These are phyloP conservation scores for Trifolium subterraneum DNA, from an alignment of 306 rosid species.

Conservation along the genomic window DNA sequence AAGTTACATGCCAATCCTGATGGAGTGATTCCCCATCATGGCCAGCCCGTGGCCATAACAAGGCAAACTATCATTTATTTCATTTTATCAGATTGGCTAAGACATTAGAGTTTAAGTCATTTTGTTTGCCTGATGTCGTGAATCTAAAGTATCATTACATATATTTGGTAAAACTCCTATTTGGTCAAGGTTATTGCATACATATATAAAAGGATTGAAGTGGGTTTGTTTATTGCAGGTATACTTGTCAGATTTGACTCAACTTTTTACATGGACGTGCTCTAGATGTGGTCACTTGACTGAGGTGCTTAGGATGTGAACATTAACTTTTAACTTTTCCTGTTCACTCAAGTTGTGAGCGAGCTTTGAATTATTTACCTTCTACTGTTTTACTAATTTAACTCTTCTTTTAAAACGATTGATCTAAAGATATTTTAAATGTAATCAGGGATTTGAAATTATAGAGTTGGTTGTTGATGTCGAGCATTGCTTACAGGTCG, in stretches of 20 bases:
- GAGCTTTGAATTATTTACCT: constrained; percentile 29
- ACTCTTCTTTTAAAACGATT: constrained; percentile 28
- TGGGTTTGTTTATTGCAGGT: constrained; percentile 65
- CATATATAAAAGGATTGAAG: constrained; percentile 33
- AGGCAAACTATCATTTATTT: neutral
- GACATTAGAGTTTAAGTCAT: constrained; percentile 32
- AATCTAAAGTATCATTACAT: constrained; percentile 34
- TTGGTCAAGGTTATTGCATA: constrained; percentile 1
- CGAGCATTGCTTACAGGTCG: constrained; percentile 98
- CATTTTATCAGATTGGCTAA: neutral
- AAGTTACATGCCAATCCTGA: constrained; percentile 15
- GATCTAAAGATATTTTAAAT: constrained; percentile 43
- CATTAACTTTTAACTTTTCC: constrained; percentile 8
- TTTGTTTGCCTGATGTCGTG: constrained; percentile 19
- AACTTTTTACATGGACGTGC: constrained; percentile 93
- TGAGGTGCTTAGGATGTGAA: constrained; percentile 65
- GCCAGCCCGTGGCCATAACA: constrained; percentile 8
- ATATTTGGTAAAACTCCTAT: neutral
- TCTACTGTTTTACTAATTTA: constrained; percentile 27
- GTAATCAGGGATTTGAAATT: constrained; percentile 87
- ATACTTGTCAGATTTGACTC: constrained; percentile 82
- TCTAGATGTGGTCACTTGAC: constrained; percentile 72
- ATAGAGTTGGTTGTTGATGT: constrained; percentile 92
- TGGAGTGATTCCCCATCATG: constrained; percentile 26
- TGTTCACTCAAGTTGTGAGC: constrained; percentile 30